Base-by-base conservation (phyloP, 2,329 filamentous ascomycete genomes). In the Colletotrichum ledebouriae region DNA sequence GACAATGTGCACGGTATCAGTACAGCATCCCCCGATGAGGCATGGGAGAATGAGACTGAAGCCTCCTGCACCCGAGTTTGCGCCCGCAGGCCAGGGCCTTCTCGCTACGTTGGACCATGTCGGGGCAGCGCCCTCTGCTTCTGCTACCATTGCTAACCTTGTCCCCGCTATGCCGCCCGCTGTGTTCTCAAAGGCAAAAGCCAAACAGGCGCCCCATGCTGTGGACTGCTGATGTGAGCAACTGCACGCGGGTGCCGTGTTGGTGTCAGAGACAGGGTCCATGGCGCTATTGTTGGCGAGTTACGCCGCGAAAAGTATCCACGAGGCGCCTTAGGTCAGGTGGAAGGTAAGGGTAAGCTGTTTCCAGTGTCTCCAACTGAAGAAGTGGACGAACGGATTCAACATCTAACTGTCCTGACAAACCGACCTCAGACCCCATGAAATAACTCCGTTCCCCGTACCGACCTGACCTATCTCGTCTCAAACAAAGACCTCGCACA, bases 401-500 rank as follows among this genome's bases (percentile, higher is more conserved):
- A 42, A 67, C 59, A 50, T 52, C 59, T 59, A 58, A 63, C 50
- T 42, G 42, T 47, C 29, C 56, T 47, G 57, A 63, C 60, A 64
- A 56, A 59, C 60, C 65, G 17, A 17, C 49, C 57, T 62, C 63
- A 55, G 64, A 59, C 52, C 56, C 67, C 44, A 53, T 67, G 50
- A 67, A 63, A 62, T 67, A 66, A 60, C 42, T 52, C 63, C 44
- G 52, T 69, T 67, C 46, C 37, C 67, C 58, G 50, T 66, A 46
- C 49, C 52, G 17, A 55, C 15, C 55, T 69, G 55, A 52, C 56
- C 33, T 59, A 34, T 49, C 56, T 66, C 61, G 63, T 58, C 62
- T 67, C 67, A 67, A 58, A 67, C 66, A 57, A 57, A 69, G 66
- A 67, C 62, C 62, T 50, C 62, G 39, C 52, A 67, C 66, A 39